Evolutionary conservation across 345 rosid species (phyloP).

Genomic region (Ailanthus altissimus): DNA sequence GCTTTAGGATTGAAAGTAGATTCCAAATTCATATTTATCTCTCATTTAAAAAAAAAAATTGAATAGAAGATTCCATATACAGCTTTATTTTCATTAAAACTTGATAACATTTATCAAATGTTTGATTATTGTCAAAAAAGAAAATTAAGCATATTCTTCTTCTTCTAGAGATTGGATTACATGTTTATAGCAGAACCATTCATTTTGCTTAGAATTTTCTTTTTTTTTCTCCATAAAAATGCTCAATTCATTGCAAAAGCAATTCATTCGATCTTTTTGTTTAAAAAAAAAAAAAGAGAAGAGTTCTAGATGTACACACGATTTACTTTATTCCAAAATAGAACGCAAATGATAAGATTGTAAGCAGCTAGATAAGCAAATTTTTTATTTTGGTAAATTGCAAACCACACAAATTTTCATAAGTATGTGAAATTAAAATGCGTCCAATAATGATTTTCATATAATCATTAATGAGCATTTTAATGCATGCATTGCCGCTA

Average conservation of each 20-base stretch:
- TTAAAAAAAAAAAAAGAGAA: neutral
- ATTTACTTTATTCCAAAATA: neutral
- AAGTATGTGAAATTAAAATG: no score
- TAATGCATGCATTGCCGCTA: no score
- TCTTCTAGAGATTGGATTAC: neutral
- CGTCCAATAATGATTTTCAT: no score
- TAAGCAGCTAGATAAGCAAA: neutral
- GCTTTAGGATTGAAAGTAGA: neutral
- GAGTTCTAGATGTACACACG: neutral
- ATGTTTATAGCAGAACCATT: neutral
- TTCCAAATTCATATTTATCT: conserved; percentile 12
- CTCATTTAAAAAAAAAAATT: no score
- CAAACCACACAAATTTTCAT: neutral
- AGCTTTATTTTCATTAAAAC: neutral
- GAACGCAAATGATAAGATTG: neutral
- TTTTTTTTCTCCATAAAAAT: neutral
- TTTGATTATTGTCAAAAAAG: neutral
- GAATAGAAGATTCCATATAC: neutral
- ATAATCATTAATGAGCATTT: no score
- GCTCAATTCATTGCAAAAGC: neutral
- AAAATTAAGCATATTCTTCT: neutral
- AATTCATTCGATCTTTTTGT: neutral
- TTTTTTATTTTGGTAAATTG: neutral
- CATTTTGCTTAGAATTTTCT: neutral
- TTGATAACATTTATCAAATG: neutral